Conservation (phyloP, 306 rosid species). For the Acacia acuminata region DNA sequence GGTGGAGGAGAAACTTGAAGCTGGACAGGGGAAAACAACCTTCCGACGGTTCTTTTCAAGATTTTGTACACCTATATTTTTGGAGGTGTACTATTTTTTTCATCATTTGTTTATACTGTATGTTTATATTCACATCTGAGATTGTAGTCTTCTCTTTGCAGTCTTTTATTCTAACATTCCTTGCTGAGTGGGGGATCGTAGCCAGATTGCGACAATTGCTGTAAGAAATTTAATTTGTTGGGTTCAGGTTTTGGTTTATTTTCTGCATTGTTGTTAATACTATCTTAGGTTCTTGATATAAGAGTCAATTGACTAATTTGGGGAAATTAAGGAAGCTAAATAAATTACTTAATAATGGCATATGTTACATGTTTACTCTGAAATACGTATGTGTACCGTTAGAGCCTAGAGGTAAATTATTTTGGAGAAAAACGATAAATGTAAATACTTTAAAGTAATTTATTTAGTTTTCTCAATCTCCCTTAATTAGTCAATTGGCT, state of each 20-base stretch:
- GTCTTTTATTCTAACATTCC: constrained; percentile 91
- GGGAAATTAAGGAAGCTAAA: too few relatives aligned
- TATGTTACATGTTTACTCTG: too few relatives aligned
- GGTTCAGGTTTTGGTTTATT: constrained; percentile 2
- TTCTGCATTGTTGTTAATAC: not conserved
- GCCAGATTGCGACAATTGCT: constrained; percentile 99
- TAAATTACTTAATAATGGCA: too few relatives aligned
- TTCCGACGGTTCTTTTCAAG: constrained; percentile 84
- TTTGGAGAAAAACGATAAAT: too few relatives aligned
- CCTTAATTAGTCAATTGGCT: too few relatives aligned
- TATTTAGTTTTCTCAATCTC: too few relatives aligned
- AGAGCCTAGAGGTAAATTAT: too few relatives aligned
- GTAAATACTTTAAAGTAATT: too few relatives aligned
- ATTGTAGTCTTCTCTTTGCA: constrained; percentile 35
- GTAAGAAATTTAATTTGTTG: constrained; percentile 51
- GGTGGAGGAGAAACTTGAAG: constrained; percentile 98
- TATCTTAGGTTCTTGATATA: too few relatives aligned
- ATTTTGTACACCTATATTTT: constrained; percentile 94
- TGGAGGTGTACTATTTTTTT: constrained; percentile 61
- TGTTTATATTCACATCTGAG: constrained; percentile 29
- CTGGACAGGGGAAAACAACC: constrained; percentile 88
- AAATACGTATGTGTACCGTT: too few relatives aligned
- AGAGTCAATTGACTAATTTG: too few relatives aligned
- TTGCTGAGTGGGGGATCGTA: constrained; percentile 99
- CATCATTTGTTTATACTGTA: not conserved